Evolutionary conservation across 225 moss, liverwort and hornwort species (phyloP).

Genomic region (Pseudisothecium myosuroides): DNA sequence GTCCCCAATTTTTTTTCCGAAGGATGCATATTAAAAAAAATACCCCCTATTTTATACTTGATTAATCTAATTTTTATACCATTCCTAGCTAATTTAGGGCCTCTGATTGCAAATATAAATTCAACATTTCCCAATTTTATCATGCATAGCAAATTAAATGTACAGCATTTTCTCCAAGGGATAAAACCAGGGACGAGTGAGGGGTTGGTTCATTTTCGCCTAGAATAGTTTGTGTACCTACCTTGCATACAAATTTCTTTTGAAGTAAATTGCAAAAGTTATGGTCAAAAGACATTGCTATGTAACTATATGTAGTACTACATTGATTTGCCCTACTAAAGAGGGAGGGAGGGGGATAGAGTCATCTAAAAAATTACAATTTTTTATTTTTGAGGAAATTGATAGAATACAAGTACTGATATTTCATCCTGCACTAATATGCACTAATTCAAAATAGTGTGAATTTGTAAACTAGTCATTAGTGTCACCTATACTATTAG

Average conservation of each 20-base stretch:
- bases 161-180: too few relatives aligned
- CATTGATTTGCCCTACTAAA: fast-evolving
- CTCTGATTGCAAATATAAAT: too few relatives aligned
- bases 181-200: too few relatives aligned
- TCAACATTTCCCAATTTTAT: too few relatives aligned
- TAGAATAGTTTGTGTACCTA: background rate
- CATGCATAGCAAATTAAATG: too few relatives aligned
- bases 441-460: background rate
- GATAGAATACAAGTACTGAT: background rate
- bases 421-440: background rate
- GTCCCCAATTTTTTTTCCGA: too few relatives aligned
- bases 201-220: too few relatives aligned
- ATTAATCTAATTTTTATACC: too few relatives aligned
- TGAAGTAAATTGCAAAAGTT: background rate
- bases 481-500: fast-evolving
- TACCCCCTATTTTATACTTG: too few relatives aligned
- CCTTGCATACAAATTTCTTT: fast-evolving
- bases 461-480: background rate
- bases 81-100: too few relatives aligned
- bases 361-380: background rate
- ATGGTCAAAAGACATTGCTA: background rate
- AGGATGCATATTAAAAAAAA: too few relatives aligned
- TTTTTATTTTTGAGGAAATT: background rate
- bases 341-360: too few relatives aligned
- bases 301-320: fast-evolving